Conservation (phyloP, 768 basidiomycete species). For the Cystobasidiopsis lactophilus region DNA sequence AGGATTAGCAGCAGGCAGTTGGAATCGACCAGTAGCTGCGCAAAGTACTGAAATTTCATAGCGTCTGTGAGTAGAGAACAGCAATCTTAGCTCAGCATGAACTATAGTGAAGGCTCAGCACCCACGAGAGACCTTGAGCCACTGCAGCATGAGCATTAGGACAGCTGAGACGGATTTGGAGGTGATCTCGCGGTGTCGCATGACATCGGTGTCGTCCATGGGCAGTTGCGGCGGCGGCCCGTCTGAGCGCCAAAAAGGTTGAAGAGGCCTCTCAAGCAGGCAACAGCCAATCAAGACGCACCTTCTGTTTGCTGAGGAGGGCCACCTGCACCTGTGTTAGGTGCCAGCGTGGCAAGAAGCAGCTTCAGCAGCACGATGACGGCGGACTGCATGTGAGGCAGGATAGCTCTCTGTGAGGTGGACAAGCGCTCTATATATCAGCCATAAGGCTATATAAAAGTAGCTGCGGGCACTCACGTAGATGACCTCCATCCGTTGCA, state of each 20-base stretch:
- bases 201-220: slow-evolving; percentile 76
- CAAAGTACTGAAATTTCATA: slow-evolving; percentile 96
- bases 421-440: background rate
- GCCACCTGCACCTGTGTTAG: slow-evolving; percentile 28
- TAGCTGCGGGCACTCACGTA: slow-evolving; percentile 40
- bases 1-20: slow-evolving; percentile 80
- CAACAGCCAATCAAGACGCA: background rate
- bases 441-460: background rate
- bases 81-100: background rate
- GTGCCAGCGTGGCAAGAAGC: slow-evolving; percentile 75
- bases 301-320: background rate
- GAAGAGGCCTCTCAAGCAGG: no score
- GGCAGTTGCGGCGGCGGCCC: slow-evolving; percentile 39
- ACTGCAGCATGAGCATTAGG: slow-evolving; percentile 66
- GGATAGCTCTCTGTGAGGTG: slow-evolving; percentile 46
- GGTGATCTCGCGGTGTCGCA: slow-evolving; percentile 86
- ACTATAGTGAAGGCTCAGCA: slow-evolving; percentile 11
- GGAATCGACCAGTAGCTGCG: slow-evolving; percentile 82
- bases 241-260: no score
- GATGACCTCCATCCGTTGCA: slow-evolving; percentile 75
- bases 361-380: slow-evolving; percentile 83
- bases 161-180: slow-evolving; percentile 95
- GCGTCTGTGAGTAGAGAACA: slow-evolving; percentile 48
- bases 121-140: slow-evolving; percentile 97
- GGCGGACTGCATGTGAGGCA: slow-evolving; percentile 69